A percentile compares a stretch with the other conserved stretches of the same genome.
Evolutionary conservation across 2,329 filamentous ascomycete species (phyloP).

Genomic region (Grosmannia serpens): DNA sequence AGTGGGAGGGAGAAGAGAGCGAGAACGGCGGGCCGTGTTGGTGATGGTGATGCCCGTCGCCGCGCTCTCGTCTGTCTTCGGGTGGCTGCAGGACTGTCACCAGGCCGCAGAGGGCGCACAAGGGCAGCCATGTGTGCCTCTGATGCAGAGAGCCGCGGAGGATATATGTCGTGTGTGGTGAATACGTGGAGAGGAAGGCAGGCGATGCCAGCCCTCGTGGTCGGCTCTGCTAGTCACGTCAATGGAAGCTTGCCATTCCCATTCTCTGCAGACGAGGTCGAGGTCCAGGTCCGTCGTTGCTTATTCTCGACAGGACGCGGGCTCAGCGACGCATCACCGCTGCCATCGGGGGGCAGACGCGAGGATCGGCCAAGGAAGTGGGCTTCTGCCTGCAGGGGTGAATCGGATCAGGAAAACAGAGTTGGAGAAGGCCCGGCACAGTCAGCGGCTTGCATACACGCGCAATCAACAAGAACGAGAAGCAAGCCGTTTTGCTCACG

Average conservation of each 20-base stretch:
- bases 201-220: neutral
- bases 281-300: no score
- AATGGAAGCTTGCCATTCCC: neutral
- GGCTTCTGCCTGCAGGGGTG: no score
- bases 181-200: neutral
- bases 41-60: neutral
- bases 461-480: no score
- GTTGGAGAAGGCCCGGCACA: no score
- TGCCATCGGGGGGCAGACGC: no score
- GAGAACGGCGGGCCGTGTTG: neutral
- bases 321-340: no score
- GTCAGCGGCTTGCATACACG: no score
- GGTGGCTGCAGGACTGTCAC: slow-evolving; percentile 1
- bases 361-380: no score
- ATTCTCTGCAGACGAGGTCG: neutral
- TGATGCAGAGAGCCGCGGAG: neutral
- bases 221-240: neutral
- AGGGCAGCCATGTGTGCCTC: neutral
- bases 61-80: neutral
- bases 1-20: slow-evolving; percentile 1
- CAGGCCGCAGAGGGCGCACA: neutral
- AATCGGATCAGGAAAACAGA: no score
- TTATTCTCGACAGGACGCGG: no score
- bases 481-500: no score
- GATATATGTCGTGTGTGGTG: neutral